These are phyloP conservation scores for Curvularia lunata DNA, from an alignment of 2,329 filamentous ascomycete genomes.

Conservation along the genomic window DNA sequence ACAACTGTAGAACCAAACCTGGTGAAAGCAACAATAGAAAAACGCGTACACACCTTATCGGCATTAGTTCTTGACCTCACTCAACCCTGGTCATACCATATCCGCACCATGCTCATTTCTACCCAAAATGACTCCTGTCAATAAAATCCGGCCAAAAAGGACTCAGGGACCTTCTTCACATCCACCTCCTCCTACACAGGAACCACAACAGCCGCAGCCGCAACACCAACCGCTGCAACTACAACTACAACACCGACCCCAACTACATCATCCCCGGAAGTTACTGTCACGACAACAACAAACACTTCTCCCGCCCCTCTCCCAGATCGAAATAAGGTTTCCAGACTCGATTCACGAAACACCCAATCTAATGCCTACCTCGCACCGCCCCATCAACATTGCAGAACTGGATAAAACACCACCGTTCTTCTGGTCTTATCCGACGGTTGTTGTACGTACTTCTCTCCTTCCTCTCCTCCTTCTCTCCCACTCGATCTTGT, in stretches of 20 bases:
- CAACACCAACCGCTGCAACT: not conserved
- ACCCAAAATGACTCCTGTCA: too few species aligned
- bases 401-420: not conserved
- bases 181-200: not conserved
- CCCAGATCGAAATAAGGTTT: not conserved
- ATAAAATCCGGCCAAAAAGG: too few species aligned
- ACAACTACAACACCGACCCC: too few species aligned
- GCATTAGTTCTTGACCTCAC: too few species aligned
- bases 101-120: too few species aligned
- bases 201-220: not conserved
- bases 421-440: not conserved
- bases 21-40: too few species aligned
- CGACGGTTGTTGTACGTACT: not conserved
- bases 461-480: not conserved
- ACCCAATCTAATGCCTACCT: not conserved
- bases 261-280: too few species aligned
- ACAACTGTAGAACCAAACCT: not conserved
- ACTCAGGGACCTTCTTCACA: not conserved
- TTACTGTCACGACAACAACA: too few species aligned
- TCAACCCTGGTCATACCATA: too few species aligned
- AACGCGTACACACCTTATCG: too few species aligned
- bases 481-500: too few species aligned
- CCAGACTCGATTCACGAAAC: not conserved
- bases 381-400: not conserved
- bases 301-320: not conserved